Evolutionary conservation across 208 protist genomes (phyloP).

Genomic region (Naegleria lovaniensis): DNA sequence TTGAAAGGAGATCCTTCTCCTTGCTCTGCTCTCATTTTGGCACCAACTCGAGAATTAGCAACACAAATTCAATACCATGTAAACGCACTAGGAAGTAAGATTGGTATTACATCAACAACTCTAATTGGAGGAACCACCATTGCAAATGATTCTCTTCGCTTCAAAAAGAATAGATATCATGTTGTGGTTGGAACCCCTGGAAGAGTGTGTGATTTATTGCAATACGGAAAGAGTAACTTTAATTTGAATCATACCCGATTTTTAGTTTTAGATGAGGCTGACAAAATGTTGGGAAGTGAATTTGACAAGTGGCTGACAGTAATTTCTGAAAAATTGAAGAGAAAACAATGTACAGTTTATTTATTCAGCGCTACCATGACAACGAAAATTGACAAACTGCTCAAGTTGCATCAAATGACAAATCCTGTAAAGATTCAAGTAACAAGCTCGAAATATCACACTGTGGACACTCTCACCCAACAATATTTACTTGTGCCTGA

Average conservation of each 20-base stretch:
- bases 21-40: constrained; percentile 79
- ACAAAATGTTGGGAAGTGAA: constrained; percentile 86
- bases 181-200: constrained; percentile 95
- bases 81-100: constrained; percentile 50
- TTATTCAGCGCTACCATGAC: constrained; percentile 98
- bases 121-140: background rate
- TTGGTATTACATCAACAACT: constrained; percentile 35
- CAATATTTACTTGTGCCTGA: constrained; percentile 92
- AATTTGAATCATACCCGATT: constrained; percentile 85
- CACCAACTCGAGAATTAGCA: constrained; percentile 96
- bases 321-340: constrained; percentile 80
- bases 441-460: constrained; percentile 82
- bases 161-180: constrained; percentile 77
- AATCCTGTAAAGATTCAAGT: constrained; percentile 93
- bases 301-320: constrained; percentile 96
- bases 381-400: constrained; percentile 91
- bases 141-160: background rate
- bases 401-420: constrained; percentile 85
- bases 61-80: constrained; percentile 43
- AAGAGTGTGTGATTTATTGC: constrained; percentile 91
- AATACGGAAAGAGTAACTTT: constrained; percentile 94
- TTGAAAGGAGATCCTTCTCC: constrained; percentile 69
- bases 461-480: constrained; percentile 88
- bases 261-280: constrained; percentile 72
- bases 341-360: constrained; percentile 76